phyloP scores from a whole-genome alignment of 768 basidiomycete species.

The Tricholoma sp. region DNA sequence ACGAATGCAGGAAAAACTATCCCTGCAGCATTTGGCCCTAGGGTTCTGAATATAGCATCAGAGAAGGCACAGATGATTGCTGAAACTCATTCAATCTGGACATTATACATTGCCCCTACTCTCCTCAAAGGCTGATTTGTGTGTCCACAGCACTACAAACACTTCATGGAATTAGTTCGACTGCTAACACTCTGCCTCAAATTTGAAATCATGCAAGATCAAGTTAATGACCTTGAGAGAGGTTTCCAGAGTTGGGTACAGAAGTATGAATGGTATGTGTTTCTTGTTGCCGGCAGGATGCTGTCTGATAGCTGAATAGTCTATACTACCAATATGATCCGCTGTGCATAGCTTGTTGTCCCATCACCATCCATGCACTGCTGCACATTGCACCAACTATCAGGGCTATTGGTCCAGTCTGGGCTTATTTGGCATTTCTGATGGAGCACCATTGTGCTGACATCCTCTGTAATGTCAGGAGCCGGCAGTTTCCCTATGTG shows the following conservation, averaged over 20 bases:
- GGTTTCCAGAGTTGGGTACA: conserved; percentile 33
- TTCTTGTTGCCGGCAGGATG: background rate
- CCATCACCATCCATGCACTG: conserved; percentile 15
- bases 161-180: conserved; percentile 35
- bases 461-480: conserved; percentile 22
- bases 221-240: conserved; percentile 19
- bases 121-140: conserved; percentile 28
- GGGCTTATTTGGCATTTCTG: too few species aligned
- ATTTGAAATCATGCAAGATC: conserved; percentile 20
- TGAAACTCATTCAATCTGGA: conserved; percentile 35
- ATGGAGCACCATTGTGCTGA: conserved; percentile 32
- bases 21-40: background rate
- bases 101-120: conserved; percentile 29
- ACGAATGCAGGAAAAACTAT: background rate
- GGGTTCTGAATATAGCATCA: conserved; percentile 2
- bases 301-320: conserved; percentile 12
- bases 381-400: too few species aligned
- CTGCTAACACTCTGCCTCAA: conserved; percentile 33
- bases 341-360: background rate
- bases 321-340: conserved; percentile 25
- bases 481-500: conserved; percentile 26
- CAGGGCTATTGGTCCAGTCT: too few species aligned
- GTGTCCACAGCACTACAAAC: conserved; percentile 29
- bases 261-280: conserved; percentile 32
- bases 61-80: conserved; percentile 20